Evolutionary conservation across 2,329 filamentous ascomycete species (phyloP).

Genomic region (Elsinoe fawcettii): DNA sequence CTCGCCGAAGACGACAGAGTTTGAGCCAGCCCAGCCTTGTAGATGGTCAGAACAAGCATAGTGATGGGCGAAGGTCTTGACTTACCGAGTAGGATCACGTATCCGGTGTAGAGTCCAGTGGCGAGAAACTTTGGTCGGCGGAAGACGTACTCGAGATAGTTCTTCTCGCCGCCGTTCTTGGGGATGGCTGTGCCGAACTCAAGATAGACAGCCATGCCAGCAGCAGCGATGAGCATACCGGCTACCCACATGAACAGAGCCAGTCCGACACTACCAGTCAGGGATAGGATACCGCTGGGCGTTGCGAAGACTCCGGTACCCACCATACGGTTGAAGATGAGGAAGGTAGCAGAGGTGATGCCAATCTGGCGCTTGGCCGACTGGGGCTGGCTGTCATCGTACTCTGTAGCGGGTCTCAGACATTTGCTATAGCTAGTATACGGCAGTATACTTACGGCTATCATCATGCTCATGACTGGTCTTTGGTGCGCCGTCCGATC

Average conservation of each 20-base stretch:
- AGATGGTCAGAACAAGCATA: constrained; percentile 46
- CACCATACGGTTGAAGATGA: constrained; percentile 59
- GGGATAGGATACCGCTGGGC: constrained; percentile 49
- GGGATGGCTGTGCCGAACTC: constrained; percentile 60
- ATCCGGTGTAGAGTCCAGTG: constrained; percentile 54
- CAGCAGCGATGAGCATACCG: constrained; percentile 30
- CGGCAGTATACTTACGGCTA: neutral
- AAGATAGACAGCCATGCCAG: constrained; percentile 46
- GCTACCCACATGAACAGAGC: constrained; percentile 56
- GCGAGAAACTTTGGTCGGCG: constrained; percentile 53
- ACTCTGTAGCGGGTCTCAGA: neutral
- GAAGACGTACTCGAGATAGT: constrained; percentile 59
- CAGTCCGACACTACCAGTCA: constrained; percentile 53
- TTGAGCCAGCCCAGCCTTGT: constrained; percentile 57
- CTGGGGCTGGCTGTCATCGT: neutral
- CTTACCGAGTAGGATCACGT: constrained; percentile 41
- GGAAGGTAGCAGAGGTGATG: constrained; percentile 47
- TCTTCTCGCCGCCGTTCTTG: constrained; percentile 58
- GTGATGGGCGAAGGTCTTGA: constrained; percentile 48
- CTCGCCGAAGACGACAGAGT: constrained; percentile 62
- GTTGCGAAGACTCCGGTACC: constrained; percentile 62
- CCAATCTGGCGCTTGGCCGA: constrained; percentile 40
- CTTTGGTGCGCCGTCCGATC: neutral
- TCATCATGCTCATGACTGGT: neutral
- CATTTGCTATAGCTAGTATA: no score